Base-by-base conservation (phyloP, 345 rosid species). In the Eucalyptus erythrocorys region DNA sequence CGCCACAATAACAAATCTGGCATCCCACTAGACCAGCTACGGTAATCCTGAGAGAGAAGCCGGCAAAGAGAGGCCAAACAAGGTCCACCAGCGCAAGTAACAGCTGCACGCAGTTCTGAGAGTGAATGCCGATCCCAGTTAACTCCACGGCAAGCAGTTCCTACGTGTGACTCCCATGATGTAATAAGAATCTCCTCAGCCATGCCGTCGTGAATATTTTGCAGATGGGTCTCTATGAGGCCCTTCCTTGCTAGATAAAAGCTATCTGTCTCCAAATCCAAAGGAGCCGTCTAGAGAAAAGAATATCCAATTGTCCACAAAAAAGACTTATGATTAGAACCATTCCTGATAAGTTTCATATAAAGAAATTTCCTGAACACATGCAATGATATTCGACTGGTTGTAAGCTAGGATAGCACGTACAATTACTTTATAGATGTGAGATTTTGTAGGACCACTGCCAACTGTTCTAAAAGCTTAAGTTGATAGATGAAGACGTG, bases 11-110 rank as follows among this genome's bases (percentile, higher is more conserved):
- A 90, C 47, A 98, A 91, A 93, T 98, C 98, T 14, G 99, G 99
- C 98, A 98, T 96, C 90, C 99, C 99, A 64, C 97, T 94, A n/a
- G 97, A 95, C 99, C 99, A 98, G 89, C 96, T 97, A 48, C 90
- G 89, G 55, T 97, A 96, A 88, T 97, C 99, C 93, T 94, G 97
- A 85, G 97, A 95, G 49, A 97, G 94, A 89, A 93, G 89, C 61
- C 94, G 92, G 82, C 97, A 98, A 51, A 97, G 89, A 6, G 97
- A 93, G 59, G 98, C 98, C 91, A 98, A 90, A 92, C 98, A 93
- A 79, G 93, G 85, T 48, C 98, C 98, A 50, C 97, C 95, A 40
- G 94, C 92, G 88, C 99, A 96, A 51, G 95, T 89, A 90, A 97
- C 99, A 86, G 97, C 97, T 87, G 97, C 99, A 32, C 97, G 94